phyloP scores from a whole-genome alignment of 495 filamentous ascomycete species.

The Oleoguttula mirabilis region DNA sequence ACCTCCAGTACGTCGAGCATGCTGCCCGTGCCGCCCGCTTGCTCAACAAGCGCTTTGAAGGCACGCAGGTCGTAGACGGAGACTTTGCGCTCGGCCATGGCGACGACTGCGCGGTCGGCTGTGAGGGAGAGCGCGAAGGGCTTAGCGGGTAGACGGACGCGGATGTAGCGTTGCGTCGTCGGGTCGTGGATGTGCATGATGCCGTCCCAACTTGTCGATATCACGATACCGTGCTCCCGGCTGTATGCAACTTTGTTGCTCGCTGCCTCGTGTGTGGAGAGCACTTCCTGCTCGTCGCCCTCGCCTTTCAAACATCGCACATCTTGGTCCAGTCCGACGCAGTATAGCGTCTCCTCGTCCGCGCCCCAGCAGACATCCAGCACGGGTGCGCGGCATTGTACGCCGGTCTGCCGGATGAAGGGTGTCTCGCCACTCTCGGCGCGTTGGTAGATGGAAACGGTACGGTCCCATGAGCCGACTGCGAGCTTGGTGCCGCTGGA shows the following conservation, averaged over 20 bases:
- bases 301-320: slow-evolving; percentile 64
- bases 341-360: slow-evolving; percentile 69
- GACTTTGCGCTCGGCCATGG: slow-evolving; percentile 82
- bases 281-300: slow-evolving; percentile 54
- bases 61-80: slow-evolving; percentile 83
- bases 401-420: slow-evolving; percentile 52
- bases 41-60: slow-evolving; percentile 42
- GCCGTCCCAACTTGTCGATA: slow-evolving; percentile 87
- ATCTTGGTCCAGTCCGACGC: slow-evolving; percentile 70
- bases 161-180: slow-evolving; percentile 36
- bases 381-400: slow-evolving; percentile 74
- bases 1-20: slow-evolving; percentile 34
- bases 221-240: slow-evolving; percentile 56
- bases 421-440: slow-evolving; percentile 37
- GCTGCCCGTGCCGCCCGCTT: slow-evolving; percentile 31
- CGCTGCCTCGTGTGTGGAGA: slow-evolving; percentile 65
- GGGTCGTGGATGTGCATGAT: slow-evolving; percentile 74
- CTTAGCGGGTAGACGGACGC: slow-evolving; percentile 63
- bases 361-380: slow-evolving; percentile 85
- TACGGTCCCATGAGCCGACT: slow-evolving; percentile 89
- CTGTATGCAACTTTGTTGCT: slow-evolving; percentile 78
- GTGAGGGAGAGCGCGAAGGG: slow-evolving; percentile 76
- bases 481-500: slow-evolving; percentile 61
- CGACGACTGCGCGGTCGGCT: slow-evolving; percentile 75
- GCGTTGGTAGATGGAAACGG: slow-evolving; percentile 80